Conservation (phyloP, 495 filamentous ascomycete genomes). For the Xeromyces bisporus region DNA sequence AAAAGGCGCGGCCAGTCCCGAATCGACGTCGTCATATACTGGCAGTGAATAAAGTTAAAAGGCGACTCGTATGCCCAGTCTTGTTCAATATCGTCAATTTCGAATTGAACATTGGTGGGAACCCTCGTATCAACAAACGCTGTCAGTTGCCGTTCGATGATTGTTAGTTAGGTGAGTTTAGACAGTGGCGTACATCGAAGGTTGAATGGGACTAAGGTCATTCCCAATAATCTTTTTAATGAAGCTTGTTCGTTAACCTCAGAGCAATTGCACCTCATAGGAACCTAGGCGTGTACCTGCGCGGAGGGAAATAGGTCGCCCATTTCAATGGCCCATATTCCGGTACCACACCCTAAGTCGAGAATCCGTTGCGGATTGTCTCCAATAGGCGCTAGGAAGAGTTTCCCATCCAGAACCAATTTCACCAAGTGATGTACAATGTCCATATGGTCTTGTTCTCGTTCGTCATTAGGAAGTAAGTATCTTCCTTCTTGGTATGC, state of each 20-base stretch:
- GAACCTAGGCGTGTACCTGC: background rate
- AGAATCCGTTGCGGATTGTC: slow-evolving; percentile 19
- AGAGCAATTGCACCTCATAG: no score
- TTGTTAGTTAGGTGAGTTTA: background rate
- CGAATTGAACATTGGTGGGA: slow-evolving; percentile 10
- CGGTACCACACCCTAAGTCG: slow-evolving; percentile 26
- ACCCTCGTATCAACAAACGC: no score
- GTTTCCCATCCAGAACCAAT: slow-evolving; percentile 29
- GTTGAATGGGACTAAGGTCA: background rate
- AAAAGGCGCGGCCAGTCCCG: slow-evolving; percentile 9
- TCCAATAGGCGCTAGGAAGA: slow-evolving; percentile 34
- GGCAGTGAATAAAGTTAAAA: slow-evolving; percentile 11
- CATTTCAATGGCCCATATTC: slow-evolving; percentile 28
- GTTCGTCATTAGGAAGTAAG: slow-evolving; percentile 33
- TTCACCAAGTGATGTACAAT: slow-evolving; percentile 47
- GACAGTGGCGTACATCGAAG: background rate
- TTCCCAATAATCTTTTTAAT: background rate
- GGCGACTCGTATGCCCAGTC: slow-evolving; percentile 6
- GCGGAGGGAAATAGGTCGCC: background rate
- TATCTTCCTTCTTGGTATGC: slow-evolving; percentile 28
- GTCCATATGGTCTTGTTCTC: slow-evolving; percentile 29
- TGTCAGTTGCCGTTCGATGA: no score
- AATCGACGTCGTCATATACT: slow-evolving; percentile 3
- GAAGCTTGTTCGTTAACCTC: no score
- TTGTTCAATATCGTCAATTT: slow-evolving; percentile 7